Percentiles rank a stretch among this genome's conserved stretches.
phyloP scores from a whole-genome alignment of 2,329 filamentous ascomycete genomes.

The Trichoderma oligosporum region DNA sequence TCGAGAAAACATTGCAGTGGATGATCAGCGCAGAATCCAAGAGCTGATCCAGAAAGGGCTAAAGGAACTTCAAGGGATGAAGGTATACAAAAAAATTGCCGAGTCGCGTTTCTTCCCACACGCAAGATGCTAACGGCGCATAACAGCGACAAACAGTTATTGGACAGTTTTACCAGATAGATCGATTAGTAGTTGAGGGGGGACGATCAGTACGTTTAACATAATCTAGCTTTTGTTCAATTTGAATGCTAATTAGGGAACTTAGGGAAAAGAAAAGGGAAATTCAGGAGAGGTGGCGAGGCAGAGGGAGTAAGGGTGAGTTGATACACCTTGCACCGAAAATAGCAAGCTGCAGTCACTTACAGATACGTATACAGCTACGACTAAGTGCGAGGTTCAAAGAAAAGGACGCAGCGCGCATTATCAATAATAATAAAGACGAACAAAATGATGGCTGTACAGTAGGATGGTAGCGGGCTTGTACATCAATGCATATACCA shows the following conservation, averaged over 20 bases:
- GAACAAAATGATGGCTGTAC: slow-evolving; percentile 8
- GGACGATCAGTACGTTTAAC: slow-evolving; percentile 61
- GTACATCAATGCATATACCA: slow-evolving; percentile 19
- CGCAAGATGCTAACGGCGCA: slow-evolving; percentile 5
- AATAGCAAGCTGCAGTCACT: background rate
- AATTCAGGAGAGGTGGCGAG: slow-evolving; percentile 63
- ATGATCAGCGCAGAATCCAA: slow-evolving; percentile 74
- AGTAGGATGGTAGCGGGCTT: slow-evolving; percentile 19
- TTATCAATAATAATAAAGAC: slow-evolving; percentile 1
- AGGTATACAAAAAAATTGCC: slow-evolving; percentile 55
- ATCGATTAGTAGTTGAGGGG: slow-evolving; percentile 87
- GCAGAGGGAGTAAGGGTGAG: slow-evolving; percentile 77
- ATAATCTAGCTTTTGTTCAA: too few species aligned
- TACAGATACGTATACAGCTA: slow-evolving; percentile 4
- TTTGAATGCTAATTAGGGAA: background rate
- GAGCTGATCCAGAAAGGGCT: slow-evolving; percentile 85
- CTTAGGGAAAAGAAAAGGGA: slow-evolving; percentile 66
- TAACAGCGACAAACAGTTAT: slow-evolving; percentile 85
- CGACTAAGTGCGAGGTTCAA: slow-evolving; percentile 12
- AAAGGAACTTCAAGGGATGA: slow-evolving; percentile 82
- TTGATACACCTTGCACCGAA: slow-evolving; percentile 8
- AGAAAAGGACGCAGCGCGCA: background rate
- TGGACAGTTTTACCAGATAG: slow-evolving; percentile 90
- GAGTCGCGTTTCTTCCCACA: too few species aligned
- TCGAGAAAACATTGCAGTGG: slow-evolving; percentile 68